Evolutionary conservation across 1,284 basidiomycete genomes (phyloP), one percentile per base, ranked within the genome.

Genomic region (Vanrija humicola): DNA sequence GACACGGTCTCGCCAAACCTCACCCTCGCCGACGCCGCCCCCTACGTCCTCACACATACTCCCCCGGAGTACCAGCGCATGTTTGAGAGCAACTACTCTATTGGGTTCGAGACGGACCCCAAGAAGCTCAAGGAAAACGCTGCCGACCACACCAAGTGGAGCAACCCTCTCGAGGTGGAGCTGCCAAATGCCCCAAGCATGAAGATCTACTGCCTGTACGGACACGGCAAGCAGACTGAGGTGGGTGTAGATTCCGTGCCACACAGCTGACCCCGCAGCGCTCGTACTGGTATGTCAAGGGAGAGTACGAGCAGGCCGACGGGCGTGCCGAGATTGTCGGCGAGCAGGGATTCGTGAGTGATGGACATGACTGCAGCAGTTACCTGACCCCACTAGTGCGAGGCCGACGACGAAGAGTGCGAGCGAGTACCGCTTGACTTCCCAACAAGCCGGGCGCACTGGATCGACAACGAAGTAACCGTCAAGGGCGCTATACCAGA

Each of bases 161-260:
- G 48, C 25, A 62, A 62, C 48, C 61, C 61, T 25, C 57, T 62
- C 42, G 61, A 62, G 51, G 61, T 62, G 7, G 38, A 62, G 72
- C 78, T 92, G n/a, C 95, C 95, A 0, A 78, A 86, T 48, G 95
- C 95, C 0, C 94, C 94, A 0, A 88, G 86, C 46, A 89, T 97
- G 86, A 93, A 89, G 73, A 86, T 97, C 21, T 90, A 87, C 75
- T 98, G 95, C 65, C 82, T 94, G 9, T 98, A 98, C 75, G 96
- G 95, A 0, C 87, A 91, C 63, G 96, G 96, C 19, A 98, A 98
- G 72, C 88, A 94, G 65, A 98, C 96, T 0, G 96, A 97, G 82
- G 88, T 87, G 46, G 66, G 81, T 67, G 6, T 48, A 29, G n/a
- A 16, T 15, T 46, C 10, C 28, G 28, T 8, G 28, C 7, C 6